These are phyloP conservation scores for Colletotrichum navitas DNA, from an alignment of 2,329 filamentous ascomycete genomes.

Conservation along the genomic window DNA sequence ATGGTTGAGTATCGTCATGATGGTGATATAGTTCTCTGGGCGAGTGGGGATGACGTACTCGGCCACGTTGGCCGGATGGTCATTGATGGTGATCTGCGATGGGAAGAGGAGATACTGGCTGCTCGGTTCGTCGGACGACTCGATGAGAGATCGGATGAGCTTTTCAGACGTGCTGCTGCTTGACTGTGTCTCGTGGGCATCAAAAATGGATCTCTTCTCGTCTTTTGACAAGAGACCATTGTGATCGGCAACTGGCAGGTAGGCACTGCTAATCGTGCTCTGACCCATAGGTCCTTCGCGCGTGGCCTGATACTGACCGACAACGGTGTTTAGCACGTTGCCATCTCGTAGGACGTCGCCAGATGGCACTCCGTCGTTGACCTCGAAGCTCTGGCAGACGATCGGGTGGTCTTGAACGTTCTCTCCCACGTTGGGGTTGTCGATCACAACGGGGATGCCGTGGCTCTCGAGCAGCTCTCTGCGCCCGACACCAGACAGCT, in stretches of 20 bases:
- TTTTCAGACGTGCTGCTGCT: slow-evolving; percentile 39
- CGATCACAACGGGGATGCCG: slow-evolving; percentile 48
- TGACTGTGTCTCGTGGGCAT: slow-evolving; percentile 36
- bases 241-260: slow-evolving; percentile 51
- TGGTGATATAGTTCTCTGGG: slow-evolving; percentile 65
- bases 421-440: slow-evolving; percentile 55
- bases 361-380: slow-evolving; percentile 54
- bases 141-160: slow-evolving; percentile 47
- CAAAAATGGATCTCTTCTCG: slow-evolving; percentile 46
- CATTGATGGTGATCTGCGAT: slow-evolving; percentile 47
- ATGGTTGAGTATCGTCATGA: slow-evolving; percentile 70
- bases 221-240: slow-evolving; percentile 46
- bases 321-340: slow-evolving; percentile 47
- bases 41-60: slow-evolving; percentile 43
- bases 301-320: slow-evolving; percentile 53
- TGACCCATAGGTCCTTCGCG: slow-evolving; percentile 52
- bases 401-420: slow-evolving; percentile 58
- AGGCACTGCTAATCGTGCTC: slow-evolving; percentile 43
- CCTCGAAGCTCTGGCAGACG: slow-evolving; percentile 55
- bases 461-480: slow-evolving; percentile 49
- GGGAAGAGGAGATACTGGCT: slow-evolving; percentile 53
- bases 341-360: slow-evolving; percentile 53
- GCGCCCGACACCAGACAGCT: slow-evolving; percentile 57
- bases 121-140: slow-evolving; percentile 48
- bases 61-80: slow-evolving; percentile 46